Base-by-base conservation (phyloP, 2,329 filamentous ascomycete genomes). In the Cladosporium sp. region DNA sequence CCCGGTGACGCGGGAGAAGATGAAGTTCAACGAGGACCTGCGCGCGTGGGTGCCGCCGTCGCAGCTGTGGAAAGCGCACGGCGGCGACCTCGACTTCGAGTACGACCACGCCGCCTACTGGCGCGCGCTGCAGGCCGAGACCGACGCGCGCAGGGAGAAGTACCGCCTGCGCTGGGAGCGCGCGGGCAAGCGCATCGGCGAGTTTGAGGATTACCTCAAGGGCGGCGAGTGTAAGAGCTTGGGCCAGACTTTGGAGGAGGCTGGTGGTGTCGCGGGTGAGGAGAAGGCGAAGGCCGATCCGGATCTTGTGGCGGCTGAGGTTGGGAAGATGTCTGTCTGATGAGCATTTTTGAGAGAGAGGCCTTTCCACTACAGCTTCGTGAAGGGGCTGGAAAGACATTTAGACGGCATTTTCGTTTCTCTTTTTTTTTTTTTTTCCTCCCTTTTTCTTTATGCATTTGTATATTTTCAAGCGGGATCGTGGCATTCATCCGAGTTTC, bases 21-120 rank as follows among this genome's bases (percentile, higher is more conserved):
- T 99, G 74, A 95, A 93, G 74, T 96, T 96, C 79, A 96, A 97
- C 75, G 90, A 96, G 69, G 87, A 95, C 65, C 84, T 96, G 75
- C 79, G 79, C 59, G 76, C 87, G 59, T 89, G 90, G 67, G 86
- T 99, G 17, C 90, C 90, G 4, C 71, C 83, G 7, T 78, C 85
- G 62, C 92, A 97, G 68, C 80, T 99, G 47, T 87, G 89, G 84
- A 85, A 83, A 61, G 78, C 84, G 51, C 84, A 87, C 62, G 84
- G 85, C 42, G 92, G 93, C 52, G 80, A 88, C 43, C 80, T 95
- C 55, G 80, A 91, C 53, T 97, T 99, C 66, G 85, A 89, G 62
- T 99, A 99, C 68, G 88, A 96, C 63, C 93, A 99, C 71, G 73
- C 78, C 1, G 70, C 76, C 13, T 99, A 96, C 76, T 99, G 93